phyloP scores from a whole-genome alignment of 371 early-diverging fungal species.

The Rhizopus arrhizus region DNA sequence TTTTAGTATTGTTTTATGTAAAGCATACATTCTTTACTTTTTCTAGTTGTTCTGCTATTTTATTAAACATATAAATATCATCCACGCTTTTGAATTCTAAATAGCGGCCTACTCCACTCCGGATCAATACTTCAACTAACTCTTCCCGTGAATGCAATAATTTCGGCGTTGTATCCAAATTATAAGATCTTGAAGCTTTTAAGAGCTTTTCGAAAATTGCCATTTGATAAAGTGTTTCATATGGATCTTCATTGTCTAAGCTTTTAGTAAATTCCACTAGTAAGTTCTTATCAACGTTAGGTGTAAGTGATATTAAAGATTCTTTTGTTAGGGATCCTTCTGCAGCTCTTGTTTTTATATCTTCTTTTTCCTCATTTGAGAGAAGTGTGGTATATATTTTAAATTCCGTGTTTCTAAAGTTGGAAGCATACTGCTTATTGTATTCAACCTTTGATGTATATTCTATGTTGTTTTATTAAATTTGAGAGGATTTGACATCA shows the following conservation, averaged over 20 bases:
- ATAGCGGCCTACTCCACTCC: constrained; percentile 82
- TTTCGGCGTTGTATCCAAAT: constrained; percentile 82
- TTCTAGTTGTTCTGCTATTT: constrained; percentile 36
- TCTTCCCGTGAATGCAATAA: constrained; percentile 72
- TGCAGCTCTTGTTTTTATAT: background rate
- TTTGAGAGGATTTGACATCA: background rate
- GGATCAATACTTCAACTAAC: constrained; percentile 75
- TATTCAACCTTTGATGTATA: background rate
- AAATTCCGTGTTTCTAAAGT: constrained; percentile 20
- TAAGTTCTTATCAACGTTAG: constrained; percentile 1
- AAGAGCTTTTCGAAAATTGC: constrained; percentile 39
- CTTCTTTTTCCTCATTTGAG: background rate
- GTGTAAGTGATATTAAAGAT: background rate
- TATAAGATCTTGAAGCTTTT: constrained; percentile 61
- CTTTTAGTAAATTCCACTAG: constrained; percentile 3
- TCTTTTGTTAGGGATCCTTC: constrained; percentile 4
- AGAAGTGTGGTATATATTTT: background rate
- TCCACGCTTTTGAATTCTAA: constrained; percentile 88
- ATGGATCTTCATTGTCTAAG: background rate
- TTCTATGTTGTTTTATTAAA: background rate
- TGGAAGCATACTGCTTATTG: constrained; percentile 9
- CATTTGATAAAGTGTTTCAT: background rate
- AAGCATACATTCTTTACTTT: constrained; percentile 24
- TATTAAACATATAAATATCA: constrained; percentile 60
- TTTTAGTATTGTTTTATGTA: background rate